These are phyloP conservation scores for Clonostachys sp. DNA, from an alignment of 2,329 filamentous ascomycete genomes.

Conservation along the genomic window DNA sequence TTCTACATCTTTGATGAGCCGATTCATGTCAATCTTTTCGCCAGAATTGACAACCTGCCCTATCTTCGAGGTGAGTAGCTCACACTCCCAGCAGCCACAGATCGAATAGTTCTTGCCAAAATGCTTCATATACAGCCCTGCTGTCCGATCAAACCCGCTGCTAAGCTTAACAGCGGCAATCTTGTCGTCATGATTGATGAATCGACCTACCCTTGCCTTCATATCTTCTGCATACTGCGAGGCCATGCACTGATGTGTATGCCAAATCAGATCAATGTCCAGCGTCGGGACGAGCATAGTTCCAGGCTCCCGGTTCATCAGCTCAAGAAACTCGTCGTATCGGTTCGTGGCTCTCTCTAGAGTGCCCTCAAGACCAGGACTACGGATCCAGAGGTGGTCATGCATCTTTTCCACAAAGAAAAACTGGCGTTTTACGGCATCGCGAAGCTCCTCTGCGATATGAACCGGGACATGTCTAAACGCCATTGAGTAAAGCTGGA, in stretches of 20 bases:
- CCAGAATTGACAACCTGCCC: slow-evolving; percentile 1
- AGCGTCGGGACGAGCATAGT: slow-evolving; percentile 29
- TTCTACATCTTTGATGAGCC: background rate
- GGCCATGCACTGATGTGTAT: slow-evolving; percentile 32
- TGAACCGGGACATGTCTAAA: too few relatives aligned
- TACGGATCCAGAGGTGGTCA: slow-evolving; percentile 28
- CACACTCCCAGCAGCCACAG: slow-evolving; percentile 30
- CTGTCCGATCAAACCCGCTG: slow-evolving; percentile 18
- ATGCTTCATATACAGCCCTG: slow-evolving; percentile 15
- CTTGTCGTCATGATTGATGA: slow-evolving; percentile 33
- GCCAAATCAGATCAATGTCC: slow-evolving; percentile 36
- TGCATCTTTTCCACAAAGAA: slow-evolving; percentile 35
- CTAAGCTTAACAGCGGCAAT: slow-evolving; percentile 17
- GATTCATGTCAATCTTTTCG: background rate
- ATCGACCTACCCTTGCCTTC: slow-evolving; percentile 9
- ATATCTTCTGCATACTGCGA: slow-evolving; percentile 14
- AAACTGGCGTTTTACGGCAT: slow-evolving; percentile 19
- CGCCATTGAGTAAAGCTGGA: too few relatives aligned
- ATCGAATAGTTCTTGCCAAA: slow-evolving; percentile 26
- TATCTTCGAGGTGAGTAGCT: slow-evolving; percentile 18
- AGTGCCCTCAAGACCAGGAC: slow-evolving; percentile 24
- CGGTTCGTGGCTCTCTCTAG: slow-evolving; percentile 24
- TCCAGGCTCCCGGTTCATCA: slow-evolving; percentile 19
- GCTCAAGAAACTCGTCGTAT: slow-evolving; percentile 29
- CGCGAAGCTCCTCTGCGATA: background rate